Evolutionary conservation across 1,284 basidiomycete genomes (phyloP), one percentile per base, ranked within the genome.

Genomic region (Gastroboletus turbinatus): DNA sequence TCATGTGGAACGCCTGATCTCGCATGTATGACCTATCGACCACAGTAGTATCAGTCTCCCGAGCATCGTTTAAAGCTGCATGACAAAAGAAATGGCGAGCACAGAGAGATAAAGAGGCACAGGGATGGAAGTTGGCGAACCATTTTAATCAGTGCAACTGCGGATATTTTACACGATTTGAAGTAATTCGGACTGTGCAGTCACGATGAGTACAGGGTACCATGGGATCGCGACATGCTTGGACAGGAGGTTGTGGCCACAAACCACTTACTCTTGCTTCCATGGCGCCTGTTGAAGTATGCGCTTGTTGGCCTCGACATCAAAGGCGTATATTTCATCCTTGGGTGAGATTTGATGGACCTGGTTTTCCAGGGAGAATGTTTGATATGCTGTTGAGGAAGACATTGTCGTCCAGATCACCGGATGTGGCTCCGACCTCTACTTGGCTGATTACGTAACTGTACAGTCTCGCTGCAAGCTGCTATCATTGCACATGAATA

Each of bases 141-240:
- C 96, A 99, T 99, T 80, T 99, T 99, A 76, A 98, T 96, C 61
- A 99, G 75, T 8, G 96, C 95, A 30, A 96, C 87, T 0, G 95
- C 94, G 1, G 94, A 96, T 61, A 99, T 96, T 75, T 92, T 94
- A 74, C 96, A 96, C 53, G 87, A 83, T 69, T 92, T 94, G 77
- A 98, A 98, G 77, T 93, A 93, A 66, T 95, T 87, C 2, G 94
- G 92, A 65, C 92, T 94, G 53, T 53, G 0, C 4, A 7, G n/a
- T 36, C 5, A 33, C 4, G 21, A 46, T 58, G 47, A 67, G 59
- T 32, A 51, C 27, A 8, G 10, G 16, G 27, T 16, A 7, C 17
- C 17, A 32, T 44, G 38, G 30, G 10, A 42, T 50, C 44, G 29
- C n/a, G 8, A 27, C 21, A 6, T 25, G 40, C 6, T 30, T 30